Evolutionary conservation across 75 land plant genomes (phyloP), one percentile per base, ranked within the genome.

Genomic region (Pseudotsuga menziesii): DNA sequence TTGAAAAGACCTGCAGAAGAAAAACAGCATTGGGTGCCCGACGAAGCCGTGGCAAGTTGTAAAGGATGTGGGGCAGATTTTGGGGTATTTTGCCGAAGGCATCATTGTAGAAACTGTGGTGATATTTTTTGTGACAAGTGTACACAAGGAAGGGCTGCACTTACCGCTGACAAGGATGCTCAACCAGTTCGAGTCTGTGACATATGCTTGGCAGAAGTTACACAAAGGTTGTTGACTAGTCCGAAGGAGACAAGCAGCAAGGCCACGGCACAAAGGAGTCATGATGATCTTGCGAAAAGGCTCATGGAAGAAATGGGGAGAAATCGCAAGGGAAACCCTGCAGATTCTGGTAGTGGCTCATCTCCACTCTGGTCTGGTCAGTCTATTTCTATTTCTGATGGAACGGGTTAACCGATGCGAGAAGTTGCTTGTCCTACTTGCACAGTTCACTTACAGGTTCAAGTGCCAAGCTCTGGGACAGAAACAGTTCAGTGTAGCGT

Each of bases 101-200:
- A 97, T 80, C 99, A 94, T 78, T 97, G 99, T 75, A 89, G 99
- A 80, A 97, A 97, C 74, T 97, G 99, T 78, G 99, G 99, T 26
- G 98, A 97, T 78, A 86, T 97, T 25, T 97, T 92, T 81, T 97
- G 99, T 88, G 95, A 94, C 87, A 94, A 92, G 77, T 97, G 99
- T 59, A 94, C 93, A 13, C 87, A 88, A 32, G 99, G 99, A 56
- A 90, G 99, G 82, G 87, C 81, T 78, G 88, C 98, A 64, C 89
- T 97, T 41, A 90, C 93, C 44, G 79, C 91, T 60, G 98, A 97
- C 52, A 91, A 89, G 59, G 84, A 90, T 83, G 91, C 98, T 74
- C 98, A 87, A 74, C 83, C 83, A 72, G 99, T 94, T 60, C 86
- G 99, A 61, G 99, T n/a, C n/a, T n/a, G n/a, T n/a, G n/a, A n/a